Evolutionary conservation across 1,284 basidiomycete genomes (phyloP), one percentile per base, ranked within the genome.

Genomic region (Cutaneotrichosporon sp.): DNA sequence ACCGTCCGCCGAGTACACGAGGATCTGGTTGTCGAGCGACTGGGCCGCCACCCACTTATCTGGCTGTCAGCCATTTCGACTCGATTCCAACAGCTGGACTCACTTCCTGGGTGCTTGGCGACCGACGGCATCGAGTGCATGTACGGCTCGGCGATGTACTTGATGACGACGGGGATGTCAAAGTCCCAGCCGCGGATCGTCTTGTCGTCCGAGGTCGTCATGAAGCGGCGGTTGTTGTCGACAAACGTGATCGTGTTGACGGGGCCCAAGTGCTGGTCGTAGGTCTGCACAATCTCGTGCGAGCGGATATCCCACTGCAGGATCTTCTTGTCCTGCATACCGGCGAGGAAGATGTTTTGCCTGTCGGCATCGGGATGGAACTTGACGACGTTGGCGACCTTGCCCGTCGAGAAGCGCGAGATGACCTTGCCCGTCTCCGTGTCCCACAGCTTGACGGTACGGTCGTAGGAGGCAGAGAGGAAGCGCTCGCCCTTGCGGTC

Each of bases 61-160:
- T 95, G 77, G 5, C 9, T 25, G 31, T 63, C 56, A 69, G 59
- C 55, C n/a, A n/a, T n/a, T n/a, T n/a, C n/a, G n/a, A n/a, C n/a
- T n/a, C n/a, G 4, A 3, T 11, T n/a, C 4, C 3, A 25, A 43
- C 14, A 4, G 34, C 4, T 25, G 24, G 25, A 87, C 91, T 69
- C 78, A 95, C 93, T 90, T 62, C 87, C 93, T 11, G 97, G 97
- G 79, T 97, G 93, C 33, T 95, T 81, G 10, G 92, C 92, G 42
- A 98, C 95, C 18, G 95, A 91, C 13, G 97, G 97, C 95, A 99
- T 98, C 36, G 93, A 97, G 81, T 99, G 95, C 97, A 99, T 99
- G 75, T 93, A 89, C 10, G 97, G 97, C 79, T 99, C 97, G 33
- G 97, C 95, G 65, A 99, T 97, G 79, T 98, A 97, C 80, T 99